A percentile compares a stretch with the other conserved stretches of the same genome.
phyloP scores from a whole-genome alignment of 2,329 filamentous ascomycete genomes.

The Pestalotiopsis sp. region DNA sequence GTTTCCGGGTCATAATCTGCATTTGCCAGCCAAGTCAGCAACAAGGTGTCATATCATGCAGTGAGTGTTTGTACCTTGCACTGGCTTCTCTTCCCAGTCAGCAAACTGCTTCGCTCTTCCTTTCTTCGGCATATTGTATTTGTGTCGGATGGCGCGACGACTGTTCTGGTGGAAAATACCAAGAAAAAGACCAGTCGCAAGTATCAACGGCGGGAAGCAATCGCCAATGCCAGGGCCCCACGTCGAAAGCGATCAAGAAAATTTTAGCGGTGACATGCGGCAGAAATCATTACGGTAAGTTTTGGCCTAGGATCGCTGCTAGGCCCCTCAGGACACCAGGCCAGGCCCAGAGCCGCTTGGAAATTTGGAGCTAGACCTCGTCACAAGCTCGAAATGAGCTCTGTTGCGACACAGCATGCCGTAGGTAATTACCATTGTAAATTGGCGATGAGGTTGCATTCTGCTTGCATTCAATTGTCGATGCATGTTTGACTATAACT shows the following conservation, averaged over 20 bases:
- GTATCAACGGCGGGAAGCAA: not conserved
- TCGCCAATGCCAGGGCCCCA: not conserved
- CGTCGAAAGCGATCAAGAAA: constrained; percentile 34
- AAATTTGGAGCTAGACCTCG: not conserved
- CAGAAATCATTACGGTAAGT: constrained; percentile 37
- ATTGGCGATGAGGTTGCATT: too few relatives aligned
- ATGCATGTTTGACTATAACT: too few relatives aligned
- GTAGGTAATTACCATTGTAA: not conserved
- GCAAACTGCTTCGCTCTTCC: constrained; percentile 63
- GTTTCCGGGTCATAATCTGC: constrained; percentile 83
- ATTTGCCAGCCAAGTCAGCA: not conserved
- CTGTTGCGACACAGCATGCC: not conserved
- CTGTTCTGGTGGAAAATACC: not conserved
- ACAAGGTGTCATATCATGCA: not conserved
- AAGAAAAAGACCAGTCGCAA: not conserved
- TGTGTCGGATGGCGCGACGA: constrained; percentile 12
- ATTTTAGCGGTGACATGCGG: constrained; percentile 54
- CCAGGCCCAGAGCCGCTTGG: not conserved
- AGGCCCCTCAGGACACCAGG: too few relatives aligned
- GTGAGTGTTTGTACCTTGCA: constrained; percentile 53
- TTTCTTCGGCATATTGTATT: constrained; percentile 54
- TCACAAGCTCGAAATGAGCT: not conserved
- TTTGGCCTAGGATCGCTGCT: not conserved
- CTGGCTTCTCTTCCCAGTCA: constrained; percentile 63
- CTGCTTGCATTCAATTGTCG: too few relatives aligned